Conservation (phyloP, 2,329 filamentous ascomycete genomes). For the Leptographium galeiforme region DNA sequence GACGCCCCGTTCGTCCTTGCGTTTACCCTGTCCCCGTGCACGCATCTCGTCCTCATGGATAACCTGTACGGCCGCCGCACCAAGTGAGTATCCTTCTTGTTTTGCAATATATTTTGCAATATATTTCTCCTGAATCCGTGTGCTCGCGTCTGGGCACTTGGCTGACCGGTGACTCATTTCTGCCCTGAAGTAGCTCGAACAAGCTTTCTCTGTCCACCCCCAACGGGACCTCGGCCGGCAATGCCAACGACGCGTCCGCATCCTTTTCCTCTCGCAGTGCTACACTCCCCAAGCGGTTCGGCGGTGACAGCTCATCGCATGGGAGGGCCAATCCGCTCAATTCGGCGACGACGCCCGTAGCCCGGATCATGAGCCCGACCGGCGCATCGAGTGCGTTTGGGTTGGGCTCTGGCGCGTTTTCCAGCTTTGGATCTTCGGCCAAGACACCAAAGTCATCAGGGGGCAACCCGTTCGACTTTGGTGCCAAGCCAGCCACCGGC, state of each 20-base stretch:
- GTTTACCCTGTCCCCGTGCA: too few relatives aligned
- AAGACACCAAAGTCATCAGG: slow-evolving; percentile 78
- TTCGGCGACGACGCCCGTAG: slow-evolving; percentile 56
- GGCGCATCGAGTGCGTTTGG: slow-evolving; percentile 82
- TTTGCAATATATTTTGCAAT: slow-evolving; percentile 1
- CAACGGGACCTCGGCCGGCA: slow-evolving; percentile 6
- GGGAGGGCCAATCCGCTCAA: slow-evolving; percentile 70
- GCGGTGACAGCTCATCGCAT: slow-evolving; percentile 59
- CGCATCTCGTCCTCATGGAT: slow-evolving; percentile 34
- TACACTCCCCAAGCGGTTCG: slow-evolving; percentile 60
- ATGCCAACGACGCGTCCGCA: slow-evolving; percentile 22
- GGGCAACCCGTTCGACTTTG: slow-evolving; percentile 63
- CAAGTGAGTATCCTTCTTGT: slow-evolving; percentile 45
- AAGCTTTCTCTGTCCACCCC: slow-evolving; percentile 79
- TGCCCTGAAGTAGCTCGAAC: slow-evolving; percentile 44
- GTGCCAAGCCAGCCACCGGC: slow-evolving; percentile 33
- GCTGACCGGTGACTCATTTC: slow-evolving; percentile 2
- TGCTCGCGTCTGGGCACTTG: neutral
- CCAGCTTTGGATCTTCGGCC: slow-evolving; percentile 72
- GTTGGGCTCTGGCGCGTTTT: slow-evolving; percentile 87
- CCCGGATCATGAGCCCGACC: slow-evolving; percentile 57
- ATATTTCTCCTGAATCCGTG: slow-evolving; percentile 4
- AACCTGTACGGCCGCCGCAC: slow-evolving; percentile 69
- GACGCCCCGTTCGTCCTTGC: neutral
- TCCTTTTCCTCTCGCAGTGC: slow-evolving; percentile 40